These are phyloP conservation scores for Buddleja alternifolia DNA, from an alignment of 257 asterid species.

Conservation along the genomic window DNA sequence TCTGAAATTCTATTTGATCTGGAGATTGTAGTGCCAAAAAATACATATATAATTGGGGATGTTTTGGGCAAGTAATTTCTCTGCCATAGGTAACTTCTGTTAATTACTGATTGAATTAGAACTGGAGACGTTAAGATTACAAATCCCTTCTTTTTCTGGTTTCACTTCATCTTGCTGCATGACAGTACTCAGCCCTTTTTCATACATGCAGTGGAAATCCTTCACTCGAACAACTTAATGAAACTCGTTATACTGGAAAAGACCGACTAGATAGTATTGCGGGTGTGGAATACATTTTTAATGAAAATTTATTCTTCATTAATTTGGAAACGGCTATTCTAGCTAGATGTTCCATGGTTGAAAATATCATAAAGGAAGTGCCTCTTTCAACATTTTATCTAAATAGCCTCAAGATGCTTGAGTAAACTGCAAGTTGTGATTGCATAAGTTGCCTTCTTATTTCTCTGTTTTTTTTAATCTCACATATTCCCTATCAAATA, in stretches of 20 bases:
- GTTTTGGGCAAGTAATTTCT: neutral
- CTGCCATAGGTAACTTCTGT: neutral
- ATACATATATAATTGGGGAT: neutral
- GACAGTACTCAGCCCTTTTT: neutral
- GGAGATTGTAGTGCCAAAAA: neutral
- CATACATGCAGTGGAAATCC: neutral
- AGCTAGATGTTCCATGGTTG: neutral
- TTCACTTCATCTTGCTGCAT: neutral
- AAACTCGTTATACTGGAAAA: too few species aligned
- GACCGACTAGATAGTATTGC: too few species aligned
- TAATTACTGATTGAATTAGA: neutral
- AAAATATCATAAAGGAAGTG: neutral
- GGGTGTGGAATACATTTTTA: too few species aligned
- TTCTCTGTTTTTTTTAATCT: neutral
- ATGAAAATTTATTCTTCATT: neutral
- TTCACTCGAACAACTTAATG: neutral
- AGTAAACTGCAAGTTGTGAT: neutral
- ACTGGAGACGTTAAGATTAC: neutral
- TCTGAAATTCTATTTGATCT: neutral
- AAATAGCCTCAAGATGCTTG: neutral
- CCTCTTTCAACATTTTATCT: neutral
- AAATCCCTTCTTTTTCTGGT: neutral
- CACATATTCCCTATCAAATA: neutral
- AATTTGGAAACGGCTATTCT: neutral
- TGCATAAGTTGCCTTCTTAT: constrained; percentile 1